Conservation (phyloP, 2,329 filamentous ascomycete species). For the Lachnellula suecica region DNA sequence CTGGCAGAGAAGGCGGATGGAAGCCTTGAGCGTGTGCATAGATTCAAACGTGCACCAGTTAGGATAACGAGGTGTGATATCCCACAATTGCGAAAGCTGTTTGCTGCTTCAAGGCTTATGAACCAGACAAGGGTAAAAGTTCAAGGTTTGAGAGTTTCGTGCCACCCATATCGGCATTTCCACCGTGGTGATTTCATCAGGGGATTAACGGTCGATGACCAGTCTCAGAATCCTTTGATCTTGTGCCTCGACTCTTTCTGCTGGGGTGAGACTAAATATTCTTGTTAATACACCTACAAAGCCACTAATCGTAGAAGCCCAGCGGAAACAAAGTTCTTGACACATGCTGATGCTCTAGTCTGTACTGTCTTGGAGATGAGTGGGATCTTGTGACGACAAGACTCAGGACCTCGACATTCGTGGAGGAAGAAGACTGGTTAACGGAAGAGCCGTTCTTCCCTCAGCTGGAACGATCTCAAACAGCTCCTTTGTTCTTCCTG, state of each 20-base stretch:
- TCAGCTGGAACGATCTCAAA: constrained; percentile 16
- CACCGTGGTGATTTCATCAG: neutral
- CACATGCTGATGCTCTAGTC: no score
- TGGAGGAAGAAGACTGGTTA: constrained; percentile 27
- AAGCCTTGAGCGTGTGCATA: constrained; percentile 13
- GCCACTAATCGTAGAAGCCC: no score
- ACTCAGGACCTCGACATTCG: constrained; percentile 16
- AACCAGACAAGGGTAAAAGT: constrained; percentile 17
- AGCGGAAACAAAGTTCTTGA: no score
- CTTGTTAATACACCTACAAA: neutral
- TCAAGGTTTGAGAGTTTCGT: constrained; percentile 6
- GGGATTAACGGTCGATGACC: no score
- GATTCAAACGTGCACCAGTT: constrained; percentile 11
- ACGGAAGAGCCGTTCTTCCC: constrained; percentile 11
- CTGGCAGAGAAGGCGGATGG: constrained; percentile 17
- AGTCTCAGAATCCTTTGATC: no score
- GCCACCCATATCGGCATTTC: constrained; percentile 15
- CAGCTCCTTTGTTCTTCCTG: constrained; percentile 16
- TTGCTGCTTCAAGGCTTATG: constrained; percentile 20
- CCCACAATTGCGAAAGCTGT: constrained; percentile 11
- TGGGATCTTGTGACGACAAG: no score
- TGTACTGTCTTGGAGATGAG: no score
- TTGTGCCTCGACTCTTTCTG: neutral
- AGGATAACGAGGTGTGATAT: constrained; percentile 1
- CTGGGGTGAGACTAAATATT: constrained; percentile 7